These are phyloP conservation scores for Tolypocladium album DNA, from an alignment of 2,329 filamentous ascomycete genomes.

Conservation along the genomic window DNA sequence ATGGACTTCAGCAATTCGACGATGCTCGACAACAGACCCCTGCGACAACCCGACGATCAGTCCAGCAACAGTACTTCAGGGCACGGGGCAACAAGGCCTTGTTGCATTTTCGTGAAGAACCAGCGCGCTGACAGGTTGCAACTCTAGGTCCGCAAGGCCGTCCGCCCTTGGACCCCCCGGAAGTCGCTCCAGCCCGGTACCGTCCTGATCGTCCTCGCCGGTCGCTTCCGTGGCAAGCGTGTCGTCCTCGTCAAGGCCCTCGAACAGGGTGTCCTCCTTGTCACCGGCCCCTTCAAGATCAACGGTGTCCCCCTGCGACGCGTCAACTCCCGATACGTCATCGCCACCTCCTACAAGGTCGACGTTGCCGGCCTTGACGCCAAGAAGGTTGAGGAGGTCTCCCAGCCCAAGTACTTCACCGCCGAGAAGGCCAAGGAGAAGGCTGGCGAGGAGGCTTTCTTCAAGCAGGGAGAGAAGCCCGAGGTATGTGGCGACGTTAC, in stretches of 20 bases:
- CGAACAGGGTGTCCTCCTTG: constrained; percentile 93
- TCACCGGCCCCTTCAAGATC: constrained; percentile 99
- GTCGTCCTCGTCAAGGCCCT: constrained; percentile 98
- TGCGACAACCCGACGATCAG: background rate
- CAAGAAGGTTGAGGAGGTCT: constrained; percentile 76
- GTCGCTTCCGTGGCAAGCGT: constrained; percentile 99
- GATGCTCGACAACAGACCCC: background rate
- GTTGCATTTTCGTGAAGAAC: background rate
- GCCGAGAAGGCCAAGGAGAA: constrained; percentile 93
- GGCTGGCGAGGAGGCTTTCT: constrained; percentile 96
- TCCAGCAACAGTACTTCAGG: background rate
- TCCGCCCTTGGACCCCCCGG: constrained; percentile 80
- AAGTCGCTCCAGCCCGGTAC: constrained; percentile 86
- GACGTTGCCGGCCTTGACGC: constrained; percentile 78
- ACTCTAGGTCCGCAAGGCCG: constrained; percentile 80
- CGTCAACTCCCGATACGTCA: constrained; percentile 89
- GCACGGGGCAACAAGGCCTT: background rate
- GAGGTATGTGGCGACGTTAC: constrained; percentile 52
- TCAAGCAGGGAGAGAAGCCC: constrained; percentile 97
- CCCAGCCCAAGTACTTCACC: constrained; percentile 83
- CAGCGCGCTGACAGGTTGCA: constrained; percentile 17
- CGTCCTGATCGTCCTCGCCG: constrained; percentile 97
- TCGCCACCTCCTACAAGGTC: constrained; percentile 79
- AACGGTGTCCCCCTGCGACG: constrained; percentile 96
- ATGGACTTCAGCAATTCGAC: background rate